phyloP scores from a whole-genome alignment of 306 rosid genomes.

The Abrus pulchellus region DNA sequence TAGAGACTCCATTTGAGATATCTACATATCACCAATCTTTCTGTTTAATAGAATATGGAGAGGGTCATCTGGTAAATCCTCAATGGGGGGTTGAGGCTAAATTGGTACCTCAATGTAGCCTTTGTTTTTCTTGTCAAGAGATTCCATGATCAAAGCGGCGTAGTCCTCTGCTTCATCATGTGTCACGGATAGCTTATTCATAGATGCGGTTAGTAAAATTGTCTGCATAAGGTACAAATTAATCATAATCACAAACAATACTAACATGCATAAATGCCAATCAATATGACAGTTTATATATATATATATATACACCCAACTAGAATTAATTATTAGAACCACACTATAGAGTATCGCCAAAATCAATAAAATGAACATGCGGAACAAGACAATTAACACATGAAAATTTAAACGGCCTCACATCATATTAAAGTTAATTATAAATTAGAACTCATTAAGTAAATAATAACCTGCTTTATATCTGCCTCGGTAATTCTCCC shows the following conservation, averaged over 20 bases:
- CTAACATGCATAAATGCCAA: conserved; percentile 22
- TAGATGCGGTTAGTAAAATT: conserved; percentile 66
- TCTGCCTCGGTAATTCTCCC: conserved; percentile 74
- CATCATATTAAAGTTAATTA: background rate
- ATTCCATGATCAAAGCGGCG: conserved; percentile 77
- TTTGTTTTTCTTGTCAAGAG: conserved; percentile 68
- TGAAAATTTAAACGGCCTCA: conserved; percentile 23
- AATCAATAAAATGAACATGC: conserved; percentile 33
- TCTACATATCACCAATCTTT: conserved; percentile 24
- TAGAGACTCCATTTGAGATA: conserved; percentile 64
- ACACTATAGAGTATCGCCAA: conserved; percentile 45
- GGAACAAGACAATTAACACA: conserved; percentile 44
- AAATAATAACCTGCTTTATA: conserved; percentile 68
- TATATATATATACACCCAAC: background rate
- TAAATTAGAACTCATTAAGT: background rate
- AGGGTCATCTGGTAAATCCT: conserved; percentile 13
- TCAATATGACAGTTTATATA: background rate
- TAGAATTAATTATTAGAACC: conserved; percentile 55
- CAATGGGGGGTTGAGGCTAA: conserved; percentile 20
- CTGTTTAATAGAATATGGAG: conserved; percentile 24
- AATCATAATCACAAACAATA: conserved; percentile 31
- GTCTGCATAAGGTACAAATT: conserved; percentile 56
- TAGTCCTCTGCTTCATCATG: conserved; percentile 82
- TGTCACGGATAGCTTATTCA: conserved; percentile 75
- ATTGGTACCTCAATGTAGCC: conserved; percentile 78